Percentiles rank a stretch among this genome's conserved stretches.
Conservation (phyloP, 768 basidiomycete species). For the Tubosaeta sp. region DNA sequence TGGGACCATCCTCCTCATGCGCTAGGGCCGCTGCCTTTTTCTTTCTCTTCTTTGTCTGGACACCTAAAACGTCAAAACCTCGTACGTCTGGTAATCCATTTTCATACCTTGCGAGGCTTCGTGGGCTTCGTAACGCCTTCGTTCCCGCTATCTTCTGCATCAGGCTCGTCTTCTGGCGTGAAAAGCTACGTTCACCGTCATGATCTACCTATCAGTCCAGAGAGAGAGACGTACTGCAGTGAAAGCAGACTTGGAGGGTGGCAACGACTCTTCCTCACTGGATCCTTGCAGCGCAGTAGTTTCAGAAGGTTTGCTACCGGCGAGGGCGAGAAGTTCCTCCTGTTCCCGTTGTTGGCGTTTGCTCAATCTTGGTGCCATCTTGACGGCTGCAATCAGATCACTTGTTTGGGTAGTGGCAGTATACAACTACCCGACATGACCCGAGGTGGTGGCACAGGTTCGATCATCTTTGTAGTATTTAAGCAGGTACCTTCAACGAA, state of each 20-base stretch:
- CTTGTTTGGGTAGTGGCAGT: neutral
- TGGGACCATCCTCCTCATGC: neutral
- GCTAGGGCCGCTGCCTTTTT: constrained; percentile 21
- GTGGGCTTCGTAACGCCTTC: constrained; percentile 14
- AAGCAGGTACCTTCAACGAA: neutral
- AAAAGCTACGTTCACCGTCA: constrained; percentile 39
- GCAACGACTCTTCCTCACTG: constrained; percentile 37
- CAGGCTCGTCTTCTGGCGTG: constrained; percentile 28
- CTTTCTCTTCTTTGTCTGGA: constrained; percentile 40
- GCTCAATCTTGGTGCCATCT: constrained; percentile 70
- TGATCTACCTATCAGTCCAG: constrained; percentile 6
- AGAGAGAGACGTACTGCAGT: constrained; percentile 37
- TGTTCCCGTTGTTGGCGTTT: constrained; percentile 85
- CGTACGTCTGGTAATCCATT: neutral
- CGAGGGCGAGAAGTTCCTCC: constrained; percentile 68
- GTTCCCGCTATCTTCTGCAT: constrained; percentile 18
- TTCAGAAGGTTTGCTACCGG: constrained; percentile 23
- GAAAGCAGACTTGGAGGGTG: constrained; percentile 32
- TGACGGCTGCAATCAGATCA: neutral
- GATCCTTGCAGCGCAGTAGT: constrained; percentile 17
- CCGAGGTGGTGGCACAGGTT: neutral
- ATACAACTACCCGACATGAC: neutral
- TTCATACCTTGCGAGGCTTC: constrained; percentile 25
- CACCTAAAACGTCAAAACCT: constrained; percentile 1
- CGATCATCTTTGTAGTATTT: too few relatives aligned